phyloP scores from a whole-genome alignment of 768 basidiomycete genomes.

The Leccinum ochraceum region DNA sequence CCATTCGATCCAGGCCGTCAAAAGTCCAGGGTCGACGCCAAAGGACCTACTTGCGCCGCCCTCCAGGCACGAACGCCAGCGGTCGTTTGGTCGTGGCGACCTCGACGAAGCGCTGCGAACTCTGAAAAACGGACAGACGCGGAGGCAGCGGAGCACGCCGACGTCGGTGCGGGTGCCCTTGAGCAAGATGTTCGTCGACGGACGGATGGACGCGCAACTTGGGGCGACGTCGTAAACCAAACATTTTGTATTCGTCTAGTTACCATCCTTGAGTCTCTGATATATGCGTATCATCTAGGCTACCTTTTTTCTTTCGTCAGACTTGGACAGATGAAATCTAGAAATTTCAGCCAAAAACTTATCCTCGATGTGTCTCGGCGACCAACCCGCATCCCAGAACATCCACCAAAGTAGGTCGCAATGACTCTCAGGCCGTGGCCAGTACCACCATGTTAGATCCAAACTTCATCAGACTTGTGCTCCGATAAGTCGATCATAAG shows the following conservation, averaged over 20 bases:
- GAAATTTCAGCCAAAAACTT: no score
- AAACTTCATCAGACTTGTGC: no score
- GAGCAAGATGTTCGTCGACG: constrained; percentile 31
- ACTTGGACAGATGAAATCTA: no score
- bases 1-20: constrained; percentile 42
- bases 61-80: constrained; percentile 43
- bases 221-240: neutral
- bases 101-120: constrained; percentile 85
- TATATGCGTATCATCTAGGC: neutral
- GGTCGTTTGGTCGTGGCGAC: constrained; percentile 72
- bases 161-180: constrained; percentile 16
- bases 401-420: no score
- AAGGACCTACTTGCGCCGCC: constrained; percentile 39
- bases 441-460: no score
- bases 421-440: no score
- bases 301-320: neutral
- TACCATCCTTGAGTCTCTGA: no score
- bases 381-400: no score
- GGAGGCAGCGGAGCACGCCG: constrained; percentile 14
- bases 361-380: no score
- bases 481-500: no score
- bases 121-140: constrained; percentile 58
- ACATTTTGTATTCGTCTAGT: neutral
- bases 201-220: constrained; percentile 9
- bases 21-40: constrained; percentile 31